A percentile compares a stretch with the other conserved stretches of the same genome.
Conservation (phyloP, 805 yeast genomes). For the Saturnispora quitensis region DNA sequence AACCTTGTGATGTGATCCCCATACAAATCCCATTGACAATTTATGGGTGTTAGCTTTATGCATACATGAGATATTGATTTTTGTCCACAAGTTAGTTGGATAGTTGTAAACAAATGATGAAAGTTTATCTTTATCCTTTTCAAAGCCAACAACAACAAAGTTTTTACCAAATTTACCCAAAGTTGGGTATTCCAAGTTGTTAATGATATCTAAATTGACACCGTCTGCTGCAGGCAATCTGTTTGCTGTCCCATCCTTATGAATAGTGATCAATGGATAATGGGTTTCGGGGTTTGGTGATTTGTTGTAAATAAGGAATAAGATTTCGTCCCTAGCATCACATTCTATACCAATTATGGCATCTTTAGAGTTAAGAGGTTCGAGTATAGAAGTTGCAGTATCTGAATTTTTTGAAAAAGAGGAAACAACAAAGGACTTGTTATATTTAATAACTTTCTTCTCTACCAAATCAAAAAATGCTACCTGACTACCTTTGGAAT, state of each 20-base stretch:
- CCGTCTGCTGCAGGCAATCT: not conserved
- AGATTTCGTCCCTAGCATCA: not conserved
- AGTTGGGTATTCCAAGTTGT: constrained; percentile 34
- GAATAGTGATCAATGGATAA: constrained; percentile 1
- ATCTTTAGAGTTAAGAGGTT: not conserved
- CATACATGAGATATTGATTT: constrained; percentile 45
- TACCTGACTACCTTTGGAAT: not conserved
- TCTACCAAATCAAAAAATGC: constrained; percentile 1
- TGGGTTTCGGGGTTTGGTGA: not conserved
- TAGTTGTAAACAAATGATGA: constrained; percentile 43
- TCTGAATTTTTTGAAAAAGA: constrained; percentile 22
- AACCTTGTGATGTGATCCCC: constrained; percentile 73
- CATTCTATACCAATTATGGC: constrained; percentile 1
- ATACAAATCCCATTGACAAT: constrained; percentile 59
- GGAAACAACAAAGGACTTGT: not conserved
- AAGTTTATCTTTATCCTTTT: constrained; percentile 38
- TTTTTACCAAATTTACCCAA: constrained; percentile 62
- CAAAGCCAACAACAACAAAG: constrained; percentile 51
- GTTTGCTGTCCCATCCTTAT: not conserved
- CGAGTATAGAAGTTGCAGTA: not conserved
- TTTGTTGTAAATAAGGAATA: constrained; percentile 1
- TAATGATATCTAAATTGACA: constrained; percentile 9
- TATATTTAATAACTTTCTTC: not conserved
- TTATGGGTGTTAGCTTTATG: constrained; percentile 48
- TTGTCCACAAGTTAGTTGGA: constrained; percentile 55